A percentile compares a stretch with the other conserved stretches of the same genome.
Evolutionary conservation across 495 filamentous ascomycete genomes (phyloP).

Genomic region (Penicillium salamii): DNA sequence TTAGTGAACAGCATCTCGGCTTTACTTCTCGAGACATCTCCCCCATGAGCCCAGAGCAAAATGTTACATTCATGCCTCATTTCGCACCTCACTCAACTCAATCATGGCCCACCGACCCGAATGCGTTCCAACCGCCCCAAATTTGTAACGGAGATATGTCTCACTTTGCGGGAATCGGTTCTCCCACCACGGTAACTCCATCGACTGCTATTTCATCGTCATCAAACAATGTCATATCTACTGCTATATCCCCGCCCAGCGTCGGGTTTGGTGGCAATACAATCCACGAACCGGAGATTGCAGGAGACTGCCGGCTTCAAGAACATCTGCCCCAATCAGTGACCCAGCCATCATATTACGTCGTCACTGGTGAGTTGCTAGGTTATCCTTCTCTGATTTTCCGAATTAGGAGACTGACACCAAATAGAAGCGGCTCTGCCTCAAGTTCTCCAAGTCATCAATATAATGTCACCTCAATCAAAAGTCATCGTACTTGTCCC

Average conservation of each 20-base stretch:
- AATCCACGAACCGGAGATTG: neutral
- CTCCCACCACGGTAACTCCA: neutral
- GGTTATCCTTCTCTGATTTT: neutral
- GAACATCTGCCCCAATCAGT: neutral
- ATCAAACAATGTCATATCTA: too few relatives aligned
- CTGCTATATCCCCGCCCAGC: too few relatives aligned
- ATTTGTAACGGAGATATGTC: neutral
- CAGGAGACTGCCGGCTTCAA: neutral
- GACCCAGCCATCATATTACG: conserved; percentile 19
- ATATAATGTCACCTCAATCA: conserved; percentile 13
- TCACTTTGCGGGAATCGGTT: neutral
- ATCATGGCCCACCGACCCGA: conserved; percentile 6
- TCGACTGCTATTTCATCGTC: neutral
- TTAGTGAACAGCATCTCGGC: neutral
- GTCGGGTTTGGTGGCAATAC: neutral
- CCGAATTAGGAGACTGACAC: neutral
- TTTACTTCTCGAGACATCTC: neutral
- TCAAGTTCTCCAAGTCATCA: conserved; percentile 20
- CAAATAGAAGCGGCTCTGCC: conserved; percentile 14
- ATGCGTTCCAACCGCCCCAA: neutral
- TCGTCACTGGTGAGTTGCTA: conserved; percentile 16
- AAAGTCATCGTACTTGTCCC: conserved; percentile 20
- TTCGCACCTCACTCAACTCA: neutral
- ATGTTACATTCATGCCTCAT: conserved; percentile 6
- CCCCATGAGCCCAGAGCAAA: neutral